phyloP scores from a whole-genome alignment of 1,139 yeast species.

The Blastobotrys aristatus region DNA sequence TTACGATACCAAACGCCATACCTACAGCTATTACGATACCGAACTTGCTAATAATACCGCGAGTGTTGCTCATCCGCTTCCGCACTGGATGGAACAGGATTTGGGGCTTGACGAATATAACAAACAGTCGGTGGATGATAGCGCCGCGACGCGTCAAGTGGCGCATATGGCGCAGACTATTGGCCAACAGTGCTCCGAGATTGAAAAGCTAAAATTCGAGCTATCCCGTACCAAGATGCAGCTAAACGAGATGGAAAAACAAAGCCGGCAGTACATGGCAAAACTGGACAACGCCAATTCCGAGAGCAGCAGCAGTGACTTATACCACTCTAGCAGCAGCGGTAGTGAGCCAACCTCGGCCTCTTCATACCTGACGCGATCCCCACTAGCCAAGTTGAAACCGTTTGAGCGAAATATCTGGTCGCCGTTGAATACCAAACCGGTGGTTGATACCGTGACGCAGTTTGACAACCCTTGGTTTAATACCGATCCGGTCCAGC shows the following conservation, averaged over 20 bases:
- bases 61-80: neutral
- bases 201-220: constrained; percentile 10
- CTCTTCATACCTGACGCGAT: neutral
- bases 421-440: neutral
- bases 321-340: neutral
- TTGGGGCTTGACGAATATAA: constrained; percentile 1
- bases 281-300: neutral
- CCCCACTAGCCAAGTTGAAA: neutral
- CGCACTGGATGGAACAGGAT: constrained; percentile 14
- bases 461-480: neutral
- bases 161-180: constrained; percentile 8
- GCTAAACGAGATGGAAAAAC: constrained; percentile 5
- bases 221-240: constrained; percentile 6
- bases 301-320: neutral
- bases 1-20: neutral
- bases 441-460: neutral
- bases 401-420: constrained; percentile 2
- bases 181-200: constrained; percentile 12
- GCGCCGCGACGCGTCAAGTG: constrained; percentile 8
- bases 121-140: neutral
- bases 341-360: constrained; percentile 4
- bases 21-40: neutral
- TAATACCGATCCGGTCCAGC: neutral
- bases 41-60: neutral
- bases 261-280: neutral